phyloP scores from a whole-genome alignment of 2,329 filamentous ascomycete species.

The Colletotrichum lentis region DNA sequence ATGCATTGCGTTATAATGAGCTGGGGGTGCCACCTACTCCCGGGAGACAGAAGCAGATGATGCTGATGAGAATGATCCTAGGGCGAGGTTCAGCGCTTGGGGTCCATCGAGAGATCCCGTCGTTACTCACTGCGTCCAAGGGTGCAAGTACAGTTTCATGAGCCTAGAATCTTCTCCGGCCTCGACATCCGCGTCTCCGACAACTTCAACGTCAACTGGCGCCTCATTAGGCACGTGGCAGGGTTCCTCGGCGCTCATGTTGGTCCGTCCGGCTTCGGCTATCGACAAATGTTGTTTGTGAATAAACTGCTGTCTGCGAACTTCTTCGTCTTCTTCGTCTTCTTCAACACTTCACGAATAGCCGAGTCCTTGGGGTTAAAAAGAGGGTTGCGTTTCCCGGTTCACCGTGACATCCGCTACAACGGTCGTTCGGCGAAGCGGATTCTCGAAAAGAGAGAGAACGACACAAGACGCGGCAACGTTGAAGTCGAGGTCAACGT shows the following conservation, averaged over 20 bases:
- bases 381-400: neutral
- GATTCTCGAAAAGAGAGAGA: neutral
- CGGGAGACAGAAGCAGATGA: conserved; percentile 59
- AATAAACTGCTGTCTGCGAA: neutral
- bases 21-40: conserved; percentile 47
- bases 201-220: neutral
- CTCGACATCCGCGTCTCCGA: neutral
- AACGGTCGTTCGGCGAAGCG: no score
- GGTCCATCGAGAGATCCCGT: neutral
- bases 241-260: conserved; percentile 3
- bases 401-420: neutral
- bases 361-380: neutral
- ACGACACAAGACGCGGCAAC: conserved; percentile 9
- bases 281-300: neutral
- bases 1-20: neutral
- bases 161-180: conserved; percentile 36
- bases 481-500: conserved; percentile 16
- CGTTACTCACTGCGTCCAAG: conserved; percentile 52
- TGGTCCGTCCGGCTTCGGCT: neutral
- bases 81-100: neutral
- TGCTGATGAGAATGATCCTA: conserved; percentile 54
- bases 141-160: conserved; percentile 50
- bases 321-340: no score
- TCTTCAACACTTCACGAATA: neutral
- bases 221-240: neutral